phyloP scores from a whole-genome alignment of 371 early-diverging fungal genomes.

The Mortierella sp. region DNA sequence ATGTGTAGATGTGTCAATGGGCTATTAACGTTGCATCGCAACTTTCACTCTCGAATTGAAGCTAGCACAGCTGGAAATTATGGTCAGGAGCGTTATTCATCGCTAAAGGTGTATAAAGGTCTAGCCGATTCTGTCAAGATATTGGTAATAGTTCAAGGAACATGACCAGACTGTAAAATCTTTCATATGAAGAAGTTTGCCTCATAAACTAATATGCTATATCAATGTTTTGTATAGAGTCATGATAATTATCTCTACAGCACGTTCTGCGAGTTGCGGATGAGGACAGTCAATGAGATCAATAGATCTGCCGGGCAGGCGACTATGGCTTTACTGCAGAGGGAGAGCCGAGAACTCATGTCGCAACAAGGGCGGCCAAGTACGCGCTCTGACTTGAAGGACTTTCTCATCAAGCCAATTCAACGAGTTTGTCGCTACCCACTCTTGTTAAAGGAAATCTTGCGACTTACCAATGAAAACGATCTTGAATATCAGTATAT shows the following conservation, averaged over 20 bases:
- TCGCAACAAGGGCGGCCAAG: constrained; percentile 33
- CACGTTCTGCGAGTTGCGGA: constrained; percentile 40
- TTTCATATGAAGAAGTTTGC: neutral
- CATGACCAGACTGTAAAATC: neutral
- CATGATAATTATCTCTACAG: constrained; percentile 27
- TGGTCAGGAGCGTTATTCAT: constrained; percentile 14
- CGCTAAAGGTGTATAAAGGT: constrained; percentile 16
- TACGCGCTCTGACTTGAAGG: constrained; percentile 40
- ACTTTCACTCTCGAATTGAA: constrained; percentile 15
- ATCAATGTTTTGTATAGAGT: constrained; percentile 11
- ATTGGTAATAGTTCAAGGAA: constrained; percentile 20
- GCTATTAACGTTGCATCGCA: constrained; percentile 23
- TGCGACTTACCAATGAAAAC: constrained; percentile 29
- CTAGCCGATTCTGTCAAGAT: constrained; percentile 24
- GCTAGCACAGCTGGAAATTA: neutral
- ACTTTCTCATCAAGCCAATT: constrained; percentile 94
- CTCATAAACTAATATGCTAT: neutral
- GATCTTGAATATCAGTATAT: constrained; percentile 39
- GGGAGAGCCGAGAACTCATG: constrained; percentile 41
- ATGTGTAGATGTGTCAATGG: constrained; percentile 27
- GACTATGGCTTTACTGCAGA: constrained; percentile 21
- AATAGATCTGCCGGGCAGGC: constrained; percentile 15
- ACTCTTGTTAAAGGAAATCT: constrained; percentile 73
- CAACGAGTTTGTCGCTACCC: constrained; percentile 98
- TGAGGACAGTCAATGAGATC: constrained; percentile 33